Base-by-base conservation (phyloP, 257 asterid genomes). In the Nyctanthes arbortristis region DNA sequence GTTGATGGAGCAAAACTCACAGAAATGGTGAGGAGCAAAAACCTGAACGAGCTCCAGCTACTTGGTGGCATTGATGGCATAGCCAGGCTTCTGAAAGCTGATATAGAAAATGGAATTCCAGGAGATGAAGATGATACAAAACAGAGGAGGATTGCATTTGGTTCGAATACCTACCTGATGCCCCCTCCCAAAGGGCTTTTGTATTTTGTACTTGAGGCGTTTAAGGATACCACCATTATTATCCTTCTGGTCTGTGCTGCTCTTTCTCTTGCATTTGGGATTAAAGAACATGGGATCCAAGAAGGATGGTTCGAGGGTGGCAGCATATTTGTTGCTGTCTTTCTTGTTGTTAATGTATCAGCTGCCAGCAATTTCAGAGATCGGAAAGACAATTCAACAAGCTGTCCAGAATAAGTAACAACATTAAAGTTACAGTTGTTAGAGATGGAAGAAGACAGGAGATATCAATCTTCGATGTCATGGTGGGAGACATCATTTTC, bases 221-320 rank as follows among this genome's bases (percentile, higher is more conserved):
- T 82, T 18, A 74, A 33, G 35, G 94, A 87, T 61, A 84, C 92
- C 47, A 79, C 80, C 27, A 78, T 85, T 61, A 20, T 87, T 22
- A 74, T 89, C 58, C 79, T 87, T 24, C 61, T 87, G 0, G 61
- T 69, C 0, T 87, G 85, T 65, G 96, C 86, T 4, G 71, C 77
- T 0, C 64, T 87, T 1, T 81, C 95, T 3, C 70, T 89, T 4
- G 72, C 83, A 25, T 85, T 85, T 31, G 95, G 95, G 0, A 29
- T 85, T 1, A 67, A 78, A 49, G 80, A 67, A 49, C 84, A 81
- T 1, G 96, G 95, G 0, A 76, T 22, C 0, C 25, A 29, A 0
- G 75, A 73, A 43, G 95, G 92, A 29, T 89, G 90, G 79, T 80
- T 78, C 9, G 96, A 89, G 71, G 96, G 96, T 1, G 87, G 84